Evolutionary conservation across 2,329 filamentous ascomycete species (phyloP).

Genomic region (Malbranchea zuffiana): DNA sequence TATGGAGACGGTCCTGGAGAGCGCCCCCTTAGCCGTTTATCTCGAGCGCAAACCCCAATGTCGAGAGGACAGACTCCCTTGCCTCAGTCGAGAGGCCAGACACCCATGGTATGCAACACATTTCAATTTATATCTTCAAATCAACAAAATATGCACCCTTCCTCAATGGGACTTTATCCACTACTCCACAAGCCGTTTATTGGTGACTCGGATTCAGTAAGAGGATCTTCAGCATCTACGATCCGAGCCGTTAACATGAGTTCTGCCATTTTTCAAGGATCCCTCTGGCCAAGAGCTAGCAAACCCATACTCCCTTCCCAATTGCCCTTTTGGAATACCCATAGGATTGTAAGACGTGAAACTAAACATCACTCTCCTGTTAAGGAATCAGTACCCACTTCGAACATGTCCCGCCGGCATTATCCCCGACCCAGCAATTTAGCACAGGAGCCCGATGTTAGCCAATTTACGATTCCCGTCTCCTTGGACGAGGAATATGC

Average conservation of each 20-base stretch:
- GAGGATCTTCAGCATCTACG: slow-evolving; percentile 10
- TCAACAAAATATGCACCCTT: slow-evolving; percentile 15
- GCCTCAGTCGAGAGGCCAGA: slow-evolving; percentile 33
- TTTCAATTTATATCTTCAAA: slow-evolving; percentile 21
- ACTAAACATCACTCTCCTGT: slow-evolving; percentile 31
- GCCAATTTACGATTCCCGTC: slow-evolving; percentile 54
- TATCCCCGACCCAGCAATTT: slow-evolving; percentile 58
- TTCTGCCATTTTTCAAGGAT: not conserved
- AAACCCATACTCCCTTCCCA: slow-evolving; percentile 14
- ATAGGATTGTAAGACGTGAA: slow-evolving; percentile 19
- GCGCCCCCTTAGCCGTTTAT: slow-evolving; percentile 49
- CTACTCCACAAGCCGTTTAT: slow-evolving; percentile 10
- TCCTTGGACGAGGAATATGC: slow-evolving; percentile 69
- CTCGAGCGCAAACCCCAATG: slow-evolving; percentile 59
- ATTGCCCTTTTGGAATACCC: slow-evolving; percentile 21
- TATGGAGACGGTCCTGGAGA: slow-evolving; percentile 55
- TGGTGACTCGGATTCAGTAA: slow-evolving; percentile 7
- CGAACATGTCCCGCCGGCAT: slow-evolving; percentile 46
- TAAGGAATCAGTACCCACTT: slow-evolving; percentile 48
- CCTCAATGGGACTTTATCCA: slow-evolving; percentile 15
- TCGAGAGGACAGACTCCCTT: slow-evolving; percentile 39
- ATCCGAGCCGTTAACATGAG: slow-evolving; percentile 9
- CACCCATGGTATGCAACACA: slow-evolving; percentile 34
- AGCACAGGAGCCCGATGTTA: slow-evolving; percentile 64
- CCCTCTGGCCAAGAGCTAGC: slow-evolving; percentile 5